Base-by-base conservation (phyloP, 2,329 filamentous ascomycete species). In the Neofusicoccum ribis region DNA sequence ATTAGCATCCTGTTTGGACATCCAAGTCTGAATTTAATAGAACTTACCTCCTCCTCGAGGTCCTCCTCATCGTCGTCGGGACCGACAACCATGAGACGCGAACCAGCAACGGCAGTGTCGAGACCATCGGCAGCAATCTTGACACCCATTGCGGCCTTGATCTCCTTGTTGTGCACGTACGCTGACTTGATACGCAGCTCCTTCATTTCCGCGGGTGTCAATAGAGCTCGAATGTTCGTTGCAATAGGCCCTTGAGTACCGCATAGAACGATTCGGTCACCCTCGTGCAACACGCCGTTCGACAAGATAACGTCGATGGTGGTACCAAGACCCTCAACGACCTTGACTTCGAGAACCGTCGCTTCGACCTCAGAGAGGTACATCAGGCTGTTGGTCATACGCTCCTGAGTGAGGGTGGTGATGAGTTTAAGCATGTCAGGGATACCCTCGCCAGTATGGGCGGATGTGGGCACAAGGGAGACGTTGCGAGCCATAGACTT, bases 101-200 rank as follows among this genome's bases (percentile, higher is more conserved):
- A 99, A 76, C 95, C 95, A 67, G 95, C 95, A 78, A 99, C 98
- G 70, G 96, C 95, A 68, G 92, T 90, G 78, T 99, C 95, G 23
- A 99, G 90, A 68, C 93, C 93, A 71, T 97, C 96, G 50, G 94
- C 95, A 68, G 93, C 93, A 76, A 99, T 98, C 87, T 99, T 99
- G 79, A 99, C 92, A 90, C 95, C 95, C 74, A 99, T 87, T 8
- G 95, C 93, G 20, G 96, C 95, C 85, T 97, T 99, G 82, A 97
- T 93, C 79, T 97, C 93, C 83, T 99, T 98, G 84, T 99, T 97
- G 84, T 99, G 96, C 36, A 99, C 94, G 74, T 99, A 99, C 68
- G 89, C 86, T 3, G 93, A 97, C 82, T 98, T 98, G 73, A 99
- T 87, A 77, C 96, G 93, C 69, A 99, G 81, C 78, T 99, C 95